These are phyloP conservation scores for Alternaria panax DNA, from an alignment of 2,329 filamentous ascomycete genomes.

Conservation along the genomic window DNA sequence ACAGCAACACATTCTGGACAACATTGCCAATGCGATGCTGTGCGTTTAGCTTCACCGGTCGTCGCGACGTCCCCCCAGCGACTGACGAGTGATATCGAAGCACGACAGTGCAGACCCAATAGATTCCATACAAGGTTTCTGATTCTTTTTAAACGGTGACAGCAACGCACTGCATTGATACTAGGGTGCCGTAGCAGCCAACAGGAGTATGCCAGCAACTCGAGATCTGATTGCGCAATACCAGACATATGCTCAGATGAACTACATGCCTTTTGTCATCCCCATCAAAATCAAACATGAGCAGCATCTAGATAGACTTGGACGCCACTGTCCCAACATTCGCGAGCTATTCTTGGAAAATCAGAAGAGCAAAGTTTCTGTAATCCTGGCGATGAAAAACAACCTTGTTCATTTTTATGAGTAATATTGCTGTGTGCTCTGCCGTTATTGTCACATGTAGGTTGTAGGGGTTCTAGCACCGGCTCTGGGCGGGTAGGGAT, in stretches of 20 bases:
- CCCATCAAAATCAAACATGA: slow-evolving; percentile 3
- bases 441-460: slow-evolving; percentile 38
- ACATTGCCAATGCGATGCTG: neutral
- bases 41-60: slow-evolving; percentile 15
- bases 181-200: slow-evolving; percentile 23
- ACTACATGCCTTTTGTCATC: slow-evolving; percentile 2
- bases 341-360: slow-evolving; percentile 33
- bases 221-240: slow-evolving; percentile 27
- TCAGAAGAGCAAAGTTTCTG: slow-evolving; percentile 14
- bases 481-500: slow-evolving; percentile 6
- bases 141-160: slow-evolving; percentile 31
- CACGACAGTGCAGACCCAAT: slow-evolving; percentile 16
- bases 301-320: neutral
- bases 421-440: slow-evolving; percentile 25
- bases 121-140: slow-evolving; percentile 29
- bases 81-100: slow-evolving; percentile 2
- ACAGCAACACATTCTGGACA: slow-evolving; percentile 10
- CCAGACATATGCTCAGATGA: neutral
- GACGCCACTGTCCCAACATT: slow-evolving; percentile 1
- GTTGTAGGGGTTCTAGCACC: slow-evolving; percentile 22
- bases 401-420: slow-evolving; percentile 12
- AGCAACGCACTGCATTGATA: slow-evolving; percentile 8
- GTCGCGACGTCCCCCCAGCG: slow-evolving; percentile 11
- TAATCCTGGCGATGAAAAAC: slow-evolving; percentile 3
- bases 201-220: slow-evolving; percentile 20